Conservation (phyloP, 768 basidiomycete species). For the Crepidotus variabilis region DNA sequence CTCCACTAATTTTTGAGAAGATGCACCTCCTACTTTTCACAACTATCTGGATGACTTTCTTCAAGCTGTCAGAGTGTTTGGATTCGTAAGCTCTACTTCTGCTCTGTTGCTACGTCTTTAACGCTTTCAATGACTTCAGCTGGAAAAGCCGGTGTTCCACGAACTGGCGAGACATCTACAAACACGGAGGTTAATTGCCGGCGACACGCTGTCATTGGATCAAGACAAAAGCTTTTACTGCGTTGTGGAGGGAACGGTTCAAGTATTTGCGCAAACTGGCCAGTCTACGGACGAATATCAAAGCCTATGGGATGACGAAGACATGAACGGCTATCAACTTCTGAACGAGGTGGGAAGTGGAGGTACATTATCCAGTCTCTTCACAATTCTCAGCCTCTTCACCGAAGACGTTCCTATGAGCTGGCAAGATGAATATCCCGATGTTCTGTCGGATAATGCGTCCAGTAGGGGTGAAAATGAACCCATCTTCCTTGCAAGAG, state of each 20-base stretch:
- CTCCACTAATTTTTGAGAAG: conserved; percentile 26
- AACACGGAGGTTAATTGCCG: conserved; percentile 91
- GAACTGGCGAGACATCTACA: conserved; percentile 95
- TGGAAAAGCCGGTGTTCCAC: conserved; percentile 97
- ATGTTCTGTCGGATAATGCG: conserved; percentile 26
- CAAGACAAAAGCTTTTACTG: conserved; percentile 96
- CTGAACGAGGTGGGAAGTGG: conserved; percentile 96
- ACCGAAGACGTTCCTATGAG: conserved; percentile 91
- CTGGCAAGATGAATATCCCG: conserved; percentile 71
- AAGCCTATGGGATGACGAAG: conserved; percentile 74
- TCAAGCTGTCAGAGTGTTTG: conserved; percentile 94
- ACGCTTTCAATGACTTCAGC: conserved; percentile 22
- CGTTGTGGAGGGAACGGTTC: conserved; percentile 95
- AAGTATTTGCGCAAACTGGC: conserved; percentile 80
- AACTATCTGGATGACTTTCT: conserved; percentile 98
- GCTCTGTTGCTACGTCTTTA: not conserved
- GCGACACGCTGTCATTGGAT: conserved; percentile 89
- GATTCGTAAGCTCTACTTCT: conserved; percentile 57
- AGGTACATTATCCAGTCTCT: conserved; percentile 91
- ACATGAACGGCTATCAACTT: conserved; percentile 93
- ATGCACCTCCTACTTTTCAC: conserved; percentile 77
- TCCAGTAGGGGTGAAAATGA: conserved; percentile 19
- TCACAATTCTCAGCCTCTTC: conserved; percentile 95
- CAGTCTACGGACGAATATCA: conserved; percentile 42
- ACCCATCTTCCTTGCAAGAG: conserved; percentile 18